Base-by-base conservation (phyloP, 306 rosid genomes). In the Vigna reflexopilosa region DNA sequence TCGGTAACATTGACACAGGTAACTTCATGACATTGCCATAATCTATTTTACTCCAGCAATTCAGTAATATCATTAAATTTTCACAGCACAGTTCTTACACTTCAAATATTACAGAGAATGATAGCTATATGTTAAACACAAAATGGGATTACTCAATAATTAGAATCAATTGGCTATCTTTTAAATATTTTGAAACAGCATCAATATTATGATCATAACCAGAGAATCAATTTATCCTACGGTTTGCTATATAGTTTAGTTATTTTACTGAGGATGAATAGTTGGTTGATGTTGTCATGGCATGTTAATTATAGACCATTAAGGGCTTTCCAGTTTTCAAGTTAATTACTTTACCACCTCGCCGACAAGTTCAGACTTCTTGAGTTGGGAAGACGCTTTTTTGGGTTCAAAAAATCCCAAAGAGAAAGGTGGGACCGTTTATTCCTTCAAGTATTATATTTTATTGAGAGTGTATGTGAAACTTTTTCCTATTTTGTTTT, bases 1-100 rank as follows among this genome's bases (percentile, higher is more conserved):
- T 85, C 0, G 85, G 57, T 28, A 73, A 74, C 67, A 63, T 85
- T 12, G 88, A 85, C 34, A 62, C 83, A 69, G 88, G 88, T 85
- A 45, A 36, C 50, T 45, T 12, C 3, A 12, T 44, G 2, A 44
- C 48, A 9, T 44, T 44, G 2, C 48, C 48, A 11, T 44, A 9
- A 44, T 44, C 50, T 12, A 11, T 11, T 44, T 44, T 44, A 11
- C 49, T 44, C 14, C 3, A 2, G 15, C 49, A 44, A 10, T 44
- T 10, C 14, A 44, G 12, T 11, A 11, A 44, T 44, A 2, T 44
- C 11, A 10, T 44, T 10, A 10, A 44, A 44, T 3, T 44, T 40
- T 9, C 9, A 40, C 1, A 7, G 9, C 11, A 40, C 45, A 9
- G 0, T 40, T 40, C 45, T 7, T 40, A 38, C 44, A 42, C 48